Base-by-base conservation (phyloP, 1,284 basidiomycete species). In the Cutaneotrichosporon curvatum region DNA sequence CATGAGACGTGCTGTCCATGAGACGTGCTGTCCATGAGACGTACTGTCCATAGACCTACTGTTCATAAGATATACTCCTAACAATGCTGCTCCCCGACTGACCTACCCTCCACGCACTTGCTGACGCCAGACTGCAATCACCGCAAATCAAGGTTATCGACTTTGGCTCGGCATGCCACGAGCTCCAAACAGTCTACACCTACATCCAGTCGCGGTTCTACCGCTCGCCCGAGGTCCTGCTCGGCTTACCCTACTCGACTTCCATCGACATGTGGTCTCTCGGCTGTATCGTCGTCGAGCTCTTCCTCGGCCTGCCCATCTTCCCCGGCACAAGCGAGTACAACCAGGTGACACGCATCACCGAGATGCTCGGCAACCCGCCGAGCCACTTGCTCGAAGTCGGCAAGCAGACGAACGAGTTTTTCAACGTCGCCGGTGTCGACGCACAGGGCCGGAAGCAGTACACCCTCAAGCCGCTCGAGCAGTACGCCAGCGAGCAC, bases 121-220 rank as follows among this genome's bases (percentile, higher is more conserved):
- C 48, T 51, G 11, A 37, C 10, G 32, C 16, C 65, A 94, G 88
- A 23, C 77, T 98, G 31, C 91, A 96, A 77, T 92, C 92, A 23
- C 95, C 95, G 2, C 85, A 90, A 69, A 97, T 98, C 77, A 98
- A 98, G 74, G 87, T 98, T 48, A 97, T 99, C 67, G 94, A 99
- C 74, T 98, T 97, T 73, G 95, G 94, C 40, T 97, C 92, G 16
- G 91, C 94, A 16, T 98, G 95, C 68, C 91, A 97, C 70, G 95
- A 97, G 72, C 84, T 89, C 61, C 91, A 97, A 73, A 99, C 94
- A 5, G 92, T 98, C 37, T 98, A 98, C 70, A 98, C 95, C 2
- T 99, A 99, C 73, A 98, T 99, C 67, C 94, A 98, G 68, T 96
- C 92, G 9, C 81, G 94, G 40, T 98, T 98, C 75, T 99, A 99